These are phyloP conservation scores for Pelargonium nanum DNA, from an alignment of 345 rosid species.

Conservation along the genomic window DNA sequence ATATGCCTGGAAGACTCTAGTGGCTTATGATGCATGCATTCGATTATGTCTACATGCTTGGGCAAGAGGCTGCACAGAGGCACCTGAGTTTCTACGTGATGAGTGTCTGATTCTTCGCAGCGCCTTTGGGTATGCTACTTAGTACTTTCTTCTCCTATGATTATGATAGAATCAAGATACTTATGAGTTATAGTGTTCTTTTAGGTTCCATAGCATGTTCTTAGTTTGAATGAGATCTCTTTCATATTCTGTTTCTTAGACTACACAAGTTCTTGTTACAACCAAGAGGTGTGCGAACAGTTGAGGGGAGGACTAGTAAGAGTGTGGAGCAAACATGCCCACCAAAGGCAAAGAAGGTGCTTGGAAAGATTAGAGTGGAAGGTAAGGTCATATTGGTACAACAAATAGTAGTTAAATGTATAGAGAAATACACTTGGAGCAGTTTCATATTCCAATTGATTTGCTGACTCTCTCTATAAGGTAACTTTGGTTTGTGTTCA, in stretches of 20 bases:
- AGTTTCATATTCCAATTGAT: too few relatives aligned
- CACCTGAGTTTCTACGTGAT: slow-evolving; percentile 84
- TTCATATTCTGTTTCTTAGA: slow-evolving; percentile 20
- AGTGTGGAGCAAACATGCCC: slow-evolving; percentile 35
- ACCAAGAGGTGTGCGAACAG: slow-evolving; percentile 56
- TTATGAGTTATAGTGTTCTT: background rate
- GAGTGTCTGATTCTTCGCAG: slow-evolving; percentile 80
- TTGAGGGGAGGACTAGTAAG: slow-evolving; percentile 30
- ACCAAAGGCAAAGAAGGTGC: slow-evolving; percentile 46
- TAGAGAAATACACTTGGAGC: too few relatives aligned
- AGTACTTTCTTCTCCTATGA: background rate
- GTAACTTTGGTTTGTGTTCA: too few relatives aligned
- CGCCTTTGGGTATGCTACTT: slow-evolving; percentile 75
- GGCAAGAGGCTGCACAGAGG: slow-evolving; percentile 84
- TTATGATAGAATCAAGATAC: background rate
- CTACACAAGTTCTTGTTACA: slow-evolving; percentile 77
- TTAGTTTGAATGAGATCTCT: slow-evolving; percentile 6
- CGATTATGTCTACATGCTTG: slow-evolving; percentile 72
- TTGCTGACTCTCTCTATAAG: too few relatives aligned
- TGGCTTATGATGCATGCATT: slow-evolving; percentile 93
- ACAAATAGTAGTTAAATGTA: background rate
- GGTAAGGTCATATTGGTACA: slow-evolving; percentile 31
- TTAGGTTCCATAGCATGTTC: slow-evolving; percentile 3
- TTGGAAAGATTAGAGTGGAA: slow-evolving; percentile 80
- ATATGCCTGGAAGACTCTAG: slow-evolving; percentile 83